Percentiles rank a stretch among this genome's conserved stretches.
These are phyloP conservation scores for Annulohypoxylon nitens DNA, from an alignment of 495 filamentous ascomycete species.

Conservation along the genomic window DNA sequence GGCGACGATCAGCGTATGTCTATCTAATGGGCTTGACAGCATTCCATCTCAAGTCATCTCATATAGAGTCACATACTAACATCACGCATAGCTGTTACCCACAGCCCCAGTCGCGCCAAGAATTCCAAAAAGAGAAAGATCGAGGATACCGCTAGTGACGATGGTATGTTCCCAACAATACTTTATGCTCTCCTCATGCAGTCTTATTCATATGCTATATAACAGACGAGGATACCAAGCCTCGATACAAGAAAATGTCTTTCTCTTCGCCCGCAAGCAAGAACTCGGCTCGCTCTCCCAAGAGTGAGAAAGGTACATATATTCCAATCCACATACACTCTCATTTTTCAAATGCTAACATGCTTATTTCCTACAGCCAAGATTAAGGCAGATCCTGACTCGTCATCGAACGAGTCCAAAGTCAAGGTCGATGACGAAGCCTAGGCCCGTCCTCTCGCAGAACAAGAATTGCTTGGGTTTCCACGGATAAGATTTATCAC, in stretches of 20 bases:
- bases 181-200: not conserved
- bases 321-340: not conserved
- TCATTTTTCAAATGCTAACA: not conserved
- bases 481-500: not conserved
- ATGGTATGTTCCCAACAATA: slow-evolving; percentile 6
- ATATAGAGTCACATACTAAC: not conserved
- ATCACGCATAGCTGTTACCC: not conserved
- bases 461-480: not conserved
- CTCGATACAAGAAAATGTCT: not conserved
- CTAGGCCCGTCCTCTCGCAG: not conserved
- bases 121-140: slow-evolving; percentile 1
- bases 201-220: not conserved
- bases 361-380: not conserved
- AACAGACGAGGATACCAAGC: not conserved
- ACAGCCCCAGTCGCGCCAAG: not conserved
- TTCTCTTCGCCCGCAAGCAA: not conserved
- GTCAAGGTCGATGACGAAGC: not conserved
- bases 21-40: not conserved
- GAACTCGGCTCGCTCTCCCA: not conserved
- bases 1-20: not conserved
- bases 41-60: not conserved
- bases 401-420: not conserved
- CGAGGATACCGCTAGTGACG: slow-evolving; percentile 1
- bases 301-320: not conserved
- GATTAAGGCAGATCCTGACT: not conserved